Base-by-base conservation (phyloP, 768 basidiomycete genomes). In the Mycena capillaripes region DNA sequence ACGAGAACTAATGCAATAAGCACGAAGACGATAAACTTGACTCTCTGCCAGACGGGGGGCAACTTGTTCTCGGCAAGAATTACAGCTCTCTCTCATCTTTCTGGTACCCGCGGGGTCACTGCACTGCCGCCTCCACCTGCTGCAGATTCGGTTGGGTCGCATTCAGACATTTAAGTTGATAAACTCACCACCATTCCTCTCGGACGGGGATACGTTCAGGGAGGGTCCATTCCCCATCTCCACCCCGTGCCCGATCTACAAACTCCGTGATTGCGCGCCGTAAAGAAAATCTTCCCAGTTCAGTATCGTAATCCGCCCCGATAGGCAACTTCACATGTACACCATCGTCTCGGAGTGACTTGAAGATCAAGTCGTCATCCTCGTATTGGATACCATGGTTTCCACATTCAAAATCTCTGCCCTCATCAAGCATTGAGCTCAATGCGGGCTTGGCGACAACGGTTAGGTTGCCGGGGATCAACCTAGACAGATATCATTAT, bases 181-280 rank as follows among this genome's bases (percentile, higher is more conserved):
- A 40, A 30, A 64, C 62, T 52, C 50, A 64, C 62, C 62, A 64
- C 62, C 62, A 64, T 38, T 64, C 23, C 21, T 64, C 65, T 46
- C 42, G 50, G 53, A 10, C 42, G 5, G 53, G 21, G 29, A 34
- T 19, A 19, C 27, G 52, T 17, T 44, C 42, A 6, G 42, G 42
- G 7, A 44, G 7, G 1, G 42, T 21, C 42, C 42, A 44, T 6
- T 44, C 42, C 14, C 42, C 42, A 1, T 44, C 42, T 17, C 42
- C 42, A 7, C 42, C 42, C 42, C 42, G 16, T 17, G 19, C 42
- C 42, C 16, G 7, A 21, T 19, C 42, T 17, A 17, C 42, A 19
- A 44, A 44, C 3, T 44, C 14, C 42, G 2, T 17, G 7, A 44
- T 44, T 1, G 42, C 42, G 16, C 42, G 14, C 19, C 17, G 8